A percentile compares a stretch with the other conserved stretches of the same genome.
Evolutionary conservation across 2,329 filamentous ascomycete genomes (phyloP).

Genomic region (Penicillium capsulatum): DNA sequence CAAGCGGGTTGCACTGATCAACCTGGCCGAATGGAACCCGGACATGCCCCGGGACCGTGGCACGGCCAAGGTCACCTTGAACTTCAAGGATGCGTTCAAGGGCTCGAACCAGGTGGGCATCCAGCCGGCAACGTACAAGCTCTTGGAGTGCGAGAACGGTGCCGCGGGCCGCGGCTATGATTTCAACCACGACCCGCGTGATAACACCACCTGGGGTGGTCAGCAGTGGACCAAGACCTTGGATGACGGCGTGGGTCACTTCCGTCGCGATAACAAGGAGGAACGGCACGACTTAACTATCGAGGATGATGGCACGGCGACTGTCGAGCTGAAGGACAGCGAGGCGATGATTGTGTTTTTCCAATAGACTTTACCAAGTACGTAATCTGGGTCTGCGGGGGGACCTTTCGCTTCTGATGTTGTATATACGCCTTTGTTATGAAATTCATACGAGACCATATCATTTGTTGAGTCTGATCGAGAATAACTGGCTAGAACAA

Average conservation of each 20-base stretch:
- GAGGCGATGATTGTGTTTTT: constrained; percentile 1
- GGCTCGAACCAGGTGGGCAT: no score
- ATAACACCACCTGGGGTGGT: constrained; percentile 28
- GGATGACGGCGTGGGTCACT: constrained; percentile 14
- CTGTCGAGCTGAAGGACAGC: background rate
- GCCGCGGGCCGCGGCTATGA: constrained; percentile 20
- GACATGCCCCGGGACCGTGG: background rate
- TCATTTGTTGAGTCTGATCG: no score
- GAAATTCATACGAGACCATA: no score
- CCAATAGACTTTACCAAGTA: background rate
- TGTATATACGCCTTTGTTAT: no score
- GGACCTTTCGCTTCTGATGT: no score
- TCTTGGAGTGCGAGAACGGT: no score
- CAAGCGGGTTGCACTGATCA: constrained; percentile 7
- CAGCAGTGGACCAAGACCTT: constrained; percentile 21
- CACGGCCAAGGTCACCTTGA: constrained; percentile 1
- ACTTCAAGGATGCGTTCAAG: constrained; percentile 1
- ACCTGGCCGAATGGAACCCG: constrained; percentile 4
- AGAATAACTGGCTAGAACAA: no score
- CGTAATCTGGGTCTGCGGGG: no score
- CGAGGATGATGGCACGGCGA: background rate
- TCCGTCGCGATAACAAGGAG: background rate
- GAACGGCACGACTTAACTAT: no score
- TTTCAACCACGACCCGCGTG: constrained; percentile 20
- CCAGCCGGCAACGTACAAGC: no score